Base-by-base conservation (phyloP, 345 rosid genomes). In the Eucalyptus cloeziana region DNA sequence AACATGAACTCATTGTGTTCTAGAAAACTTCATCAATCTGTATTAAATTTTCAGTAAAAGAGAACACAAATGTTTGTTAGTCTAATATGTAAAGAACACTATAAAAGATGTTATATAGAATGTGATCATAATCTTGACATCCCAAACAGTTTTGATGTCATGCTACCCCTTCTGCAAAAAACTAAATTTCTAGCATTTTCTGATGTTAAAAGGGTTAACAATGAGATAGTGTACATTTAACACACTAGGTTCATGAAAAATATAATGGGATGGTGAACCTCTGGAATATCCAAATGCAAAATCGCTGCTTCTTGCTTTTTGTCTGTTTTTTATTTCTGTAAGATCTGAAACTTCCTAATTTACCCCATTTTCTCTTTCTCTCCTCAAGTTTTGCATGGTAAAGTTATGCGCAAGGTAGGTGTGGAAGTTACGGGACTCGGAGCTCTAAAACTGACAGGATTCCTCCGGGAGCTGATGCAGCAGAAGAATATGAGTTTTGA, bases 341-440 rank as follows among this genome's bases (percentile, higher is more conserved):
- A 76, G 85, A 67, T 13, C 76, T 87, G 81, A 47, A 64, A 88
- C 90, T 91, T 88, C 58, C 87, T 89, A 67, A 89, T 49, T 88
- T 86, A 87, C 47, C 85, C 58, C 86, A 27, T 56, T 86, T 76
- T 85, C 90, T 67, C 85, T 91, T 87, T 86, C 37, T 86, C 7
- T 49, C 11, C 49, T 92, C 88, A 91, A 97, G 99, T 97, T 94
- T 92, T 97, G 89, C 87, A 96, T 90, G 99, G 99, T 86, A 96
- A 96, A 93, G 99, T 96, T 86, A 96, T 94, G 98, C 96, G 94
- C 81, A 93, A 95, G 90, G 95, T 96, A 88, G 99, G 99, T 62
- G 98, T 96, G 90, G 99, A 97, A 94, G 95, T 93, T 67, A 93
- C 92, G 11, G 96, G 99, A 86, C 69, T 95, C 60, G 99, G 99